Conservation (phyloP, 257 asterid genomes). For the Salvia miltiorrhiza region DNA sequence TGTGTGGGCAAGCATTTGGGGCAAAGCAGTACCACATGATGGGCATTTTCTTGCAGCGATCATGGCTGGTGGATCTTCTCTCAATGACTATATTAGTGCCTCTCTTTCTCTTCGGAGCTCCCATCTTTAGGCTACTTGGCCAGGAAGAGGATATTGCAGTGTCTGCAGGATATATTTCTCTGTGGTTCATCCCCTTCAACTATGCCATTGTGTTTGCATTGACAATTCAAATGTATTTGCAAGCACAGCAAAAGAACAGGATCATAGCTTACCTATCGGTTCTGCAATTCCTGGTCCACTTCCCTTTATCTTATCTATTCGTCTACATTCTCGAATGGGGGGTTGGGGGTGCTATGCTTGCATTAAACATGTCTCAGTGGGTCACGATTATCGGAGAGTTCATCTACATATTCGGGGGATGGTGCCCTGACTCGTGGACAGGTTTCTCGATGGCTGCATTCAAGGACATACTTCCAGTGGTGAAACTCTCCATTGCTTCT, state of each 20-base stretch:
- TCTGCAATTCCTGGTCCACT: conserved; percentile 49
- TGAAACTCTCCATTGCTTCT: conserved; percentile 76
- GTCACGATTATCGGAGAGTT: conserved; percentile 63
- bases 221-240: conserved; percentile 87
- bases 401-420: conserved; percentile 71
- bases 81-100: conserved; percentile 65
- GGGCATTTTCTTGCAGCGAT: conserved; percentile 90
- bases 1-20: conserved; percentile 92
- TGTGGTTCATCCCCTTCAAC: conserved; percentile 75
- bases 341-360: conserved; percentile 74
- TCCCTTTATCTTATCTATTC: conserved; percentile 71
- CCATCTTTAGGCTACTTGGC: conserved; percentile 70
- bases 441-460: conserved; percentile 67
- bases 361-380: conserved; percentile 63
- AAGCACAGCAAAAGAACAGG: conserved; percentile 87
- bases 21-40: conserved; percentile 90
- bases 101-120: conserved; percentile 50
- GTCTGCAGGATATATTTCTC: conserved; percentile 67
- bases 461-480: conserved; percentile 72
- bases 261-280: conserved; percentile 64
- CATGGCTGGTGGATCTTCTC: conserved; percentile 79
- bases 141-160: conserved; percentile 48
- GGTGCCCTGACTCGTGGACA: conserved; percentile 82
- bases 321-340: conserved; percentile 55
- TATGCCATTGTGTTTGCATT: conserved; percentile 64